Evolutionary conservation across 140 eudicot genomes (phyloP), one percentile per base, ranked within the genome.

Genomic region (Bidens hawaiensis): DNA sequence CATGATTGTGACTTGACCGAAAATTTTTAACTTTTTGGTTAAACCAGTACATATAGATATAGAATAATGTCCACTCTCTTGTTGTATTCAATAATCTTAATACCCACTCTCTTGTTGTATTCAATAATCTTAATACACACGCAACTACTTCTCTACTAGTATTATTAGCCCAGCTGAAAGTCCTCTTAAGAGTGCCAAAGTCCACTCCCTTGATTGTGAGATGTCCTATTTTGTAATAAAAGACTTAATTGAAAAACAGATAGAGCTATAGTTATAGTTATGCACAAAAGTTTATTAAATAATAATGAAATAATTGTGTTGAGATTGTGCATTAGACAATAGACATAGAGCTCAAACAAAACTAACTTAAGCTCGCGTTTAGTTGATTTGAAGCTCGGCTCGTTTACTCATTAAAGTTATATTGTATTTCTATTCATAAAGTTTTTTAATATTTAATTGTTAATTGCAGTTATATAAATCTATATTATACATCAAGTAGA

Each of bases 171-270:
- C 21, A 68, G 43, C 58, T 36, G 13, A 57, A 68, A 68, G 74
- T 56, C 65, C 19, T 48, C 30, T 25, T 21, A 48, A 48, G 36
- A 56, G 43, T 68, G 31, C 65, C 28, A 41, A 28, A 41, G 27
- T 23, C 55, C 72, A 28, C 59, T 47, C 40, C 28, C 45, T 47
- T 65, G 71, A 65, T 65, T 65, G 50, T 50, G 71, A 18, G 50
- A n/a, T 31, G 10, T 34, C n/a, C n/a, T 38, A 19, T 2, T 34
- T 4, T 7, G 23, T 14, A 38, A 40, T 21, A 38, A 40, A 13
- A 3, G 42, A 34, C n/a, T n/a, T n/a, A n/a, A n/a, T n/a, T n/a
- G n/a, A n/a, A n/a, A n/a, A n/a, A n/a, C n/a, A n/a, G n/a, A n/a
- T n/a, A n/a, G n/a, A n/a, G n/a, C n/a, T n/a, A n/a, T n/a, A n/a